Evolutionary conservation across 2,329 filamentous ascomycete genomes (phyloP).

Genomic region (Tricladium varicosporioides): DNA sequence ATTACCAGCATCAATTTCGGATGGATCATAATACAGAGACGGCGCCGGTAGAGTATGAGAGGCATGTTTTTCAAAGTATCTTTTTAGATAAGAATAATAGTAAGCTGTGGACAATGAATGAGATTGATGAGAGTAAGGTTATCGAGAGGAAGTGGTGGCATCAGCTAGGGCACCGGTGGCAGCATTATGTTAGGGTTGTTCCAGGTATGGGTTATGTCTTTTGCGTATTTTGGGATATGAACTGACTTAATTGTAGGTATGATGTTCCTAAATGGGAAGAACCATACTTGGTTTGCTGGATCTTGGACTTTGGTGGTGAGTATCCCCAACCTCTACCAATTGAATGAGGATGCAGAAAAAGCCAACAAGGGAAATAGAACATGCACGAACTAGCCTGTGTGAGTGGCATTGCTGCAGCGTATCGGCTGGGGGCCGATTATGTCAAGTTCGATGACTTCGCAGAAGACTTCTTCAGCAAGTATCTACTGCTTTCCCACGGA

Average conservation of each 20-base stretch:
- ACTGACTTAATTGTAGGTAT: slow-evolving; percentile 44
- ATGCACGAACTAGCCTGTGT: slow-evolving; percentile 71
- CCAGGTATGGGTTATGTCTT: slow-evolving; percentile 37
- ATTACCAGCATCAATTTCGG: slow-evolving; percentile 72
- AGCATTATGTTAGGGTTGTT: slow-evolving; percentile 63
- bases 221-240: not conserved
- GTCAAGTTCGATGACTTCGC: slow-evolving; percentile 55
- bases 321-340: not conserved
- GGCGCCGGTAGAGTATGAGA: slow-evolving; percentile 38
- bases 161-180: slow-evolving; percentile 57
- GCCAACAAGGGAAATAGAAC: slow-evolving; percentile 43
- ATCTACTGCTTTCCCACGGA: slow-evolving; percentile 45
- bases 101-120: slow-evolving; percentile 56
- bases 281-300: slow-evolving; percentile 46
- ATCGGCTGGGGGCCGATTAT: slow-evolving; percentile 65
- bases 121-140: slow-evolving; percentile 58
- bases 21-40: slow-evolving; percentile 26
- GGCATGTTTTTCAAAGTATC: slow-evolving; percentile 69
- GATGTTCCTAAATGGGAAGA: slow-evolving; percentile 68
- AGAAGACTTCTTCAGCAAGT: slow-evolving; percentile 47
- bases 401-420: slow-evolving; percentile 68
- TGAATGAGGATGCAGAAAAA: not conserved
- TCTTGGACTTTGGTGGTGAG: slow-evolving; percentile 33
- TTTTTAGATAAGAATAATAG: slow-evolving; percentile 58
- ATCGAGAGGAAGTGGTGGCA: slow-evolving; percentile 68